A percentile compares a stretch with the other conserved stretches of the same genome.
These are phyloP conservation scores for Onygena corvina DNA, from an alignment of 2,329 filamentous ascomycete species.

Conservation along the genomic window DNA sequence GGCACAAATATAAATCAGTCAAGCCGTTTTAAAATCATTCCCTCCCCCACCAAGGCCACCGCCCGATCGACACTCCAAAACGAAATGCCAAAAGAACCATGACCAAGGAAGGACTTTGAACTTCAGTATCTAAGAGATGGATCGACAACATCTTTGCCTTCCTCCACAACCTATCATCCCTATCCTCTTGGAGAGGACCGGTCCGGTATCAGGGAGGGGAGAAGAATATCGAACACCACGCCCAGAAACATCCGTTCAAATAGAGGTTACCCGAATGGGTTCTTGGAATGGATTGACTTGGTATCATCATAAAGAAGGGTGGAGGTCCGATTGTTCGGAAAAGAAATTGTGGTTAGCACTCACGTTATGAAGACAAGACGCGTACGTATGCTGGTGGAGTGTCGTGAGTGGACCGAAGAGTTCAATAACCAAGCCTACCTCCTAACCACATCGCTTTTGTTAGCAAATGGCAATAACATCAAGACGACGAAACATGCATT, in stretches of 20 bases:
- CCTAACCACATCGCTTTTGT: background rate
- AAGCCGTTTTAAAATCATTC: constrained; percentile 35
- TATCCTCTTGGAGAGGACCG: constrained; percentile 15
- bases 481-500: background rate
- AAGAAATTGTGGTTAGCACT: background rate
- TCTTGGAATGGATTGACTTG: constrained; percentile 54
- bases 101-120: background rate
- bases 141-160: background rate
- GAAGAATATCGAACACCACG: constrained; percentile 11
- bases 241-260: constrained; percentile 13
- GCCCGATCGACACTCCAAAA: constrained; percentile 27
- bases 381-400: no score
- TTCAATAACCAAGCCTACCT: background rate
- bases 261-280: constrained; percentile 28
- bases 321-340: background rate
- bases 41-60: constrained; percentile 29
- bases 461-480: background rate
- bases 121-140: background rate
- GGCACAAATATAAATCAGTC: constrained; percentile 21
- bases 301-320: constrained; percentile 42
- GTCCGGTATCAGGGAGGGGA: constrained; percentile 37
- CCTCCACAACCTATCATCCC: constrained; percentile 10
- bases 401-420: no score
- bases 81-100: constrained; percentile 21
- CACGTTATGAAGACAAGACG: no score